Percentiles rank a stretch among this genome's conserved stretches.
Conservation (phyloP, 2,329 filamentous ascomycete species). For the Lachnellula subtilissima region DNA sequence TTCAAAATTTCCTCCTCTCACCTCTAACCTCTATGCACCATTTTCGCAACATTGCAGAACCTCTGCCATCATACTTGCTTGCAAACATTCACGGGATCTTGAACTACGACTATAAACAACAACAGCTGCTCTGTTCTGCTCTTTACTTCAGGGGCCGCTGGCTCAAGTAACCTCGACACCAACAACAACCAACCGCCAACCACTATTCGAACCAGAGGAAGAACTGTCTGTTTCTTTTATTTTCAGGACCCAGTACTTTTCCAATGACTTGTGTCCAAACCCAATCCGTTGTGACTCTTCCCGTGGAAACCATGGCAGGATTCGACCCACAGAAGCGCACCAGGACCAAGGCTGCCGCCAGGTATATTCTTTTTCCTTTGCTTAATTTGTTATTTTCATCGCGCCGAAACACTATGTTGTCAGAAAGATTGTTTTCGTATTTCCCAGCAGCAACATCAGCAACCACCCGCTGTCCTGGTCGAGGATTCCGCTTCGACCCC, state of each 20-base stretch:
- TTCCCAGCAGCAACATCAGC: conserved; percentile 2
- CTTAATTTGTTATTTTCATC: conserved; percentile 18
- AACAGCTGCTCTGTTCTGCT: not conserved
- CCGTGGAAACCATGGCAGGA: conserved; percentile 30
- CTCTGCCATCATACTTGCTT: conserved; percentile 17
- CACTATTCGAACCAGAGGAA: conserved; percentile 12
- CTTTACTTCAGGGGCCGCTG: conserved; percentile 16
- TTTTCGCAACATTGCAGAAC: conserved; percentile 11
- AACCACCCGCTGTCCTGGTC: not conserved
- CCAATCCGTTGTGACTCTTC: conserved; percentile 24
- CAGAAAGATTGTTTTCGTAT: conserved; percentile 27
- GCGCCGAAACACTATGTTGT: conserved; percentile 23
- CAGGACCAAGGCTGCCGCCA: conserved; percentile 30
- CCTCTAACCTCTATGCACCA: conserved; percentile 15
- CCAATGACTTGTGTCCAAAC: conserved; percentile 32
- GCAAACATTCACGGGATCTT: conserved; percentile 12
- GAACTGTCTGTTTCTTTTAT: conserved; percentile 8
- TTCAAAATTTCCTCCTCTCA: conserved; percentile 12
- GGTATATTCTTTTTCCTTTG: conserved; percentile 30
- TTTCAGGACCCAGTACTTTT: conserved; percentile 14
- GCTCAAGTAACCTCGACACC: conserved; percentile 12
- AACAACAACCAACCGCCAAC: conserved; percentile 5
- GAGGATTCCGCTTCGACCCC: not conserved
- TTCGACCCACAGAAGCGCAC: conserved; percentile 25
- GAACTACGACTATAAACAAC: conserved; percentile 7